Conservation (phyloP, 441 rosid species). For the Erodium moschatum region DNA sequence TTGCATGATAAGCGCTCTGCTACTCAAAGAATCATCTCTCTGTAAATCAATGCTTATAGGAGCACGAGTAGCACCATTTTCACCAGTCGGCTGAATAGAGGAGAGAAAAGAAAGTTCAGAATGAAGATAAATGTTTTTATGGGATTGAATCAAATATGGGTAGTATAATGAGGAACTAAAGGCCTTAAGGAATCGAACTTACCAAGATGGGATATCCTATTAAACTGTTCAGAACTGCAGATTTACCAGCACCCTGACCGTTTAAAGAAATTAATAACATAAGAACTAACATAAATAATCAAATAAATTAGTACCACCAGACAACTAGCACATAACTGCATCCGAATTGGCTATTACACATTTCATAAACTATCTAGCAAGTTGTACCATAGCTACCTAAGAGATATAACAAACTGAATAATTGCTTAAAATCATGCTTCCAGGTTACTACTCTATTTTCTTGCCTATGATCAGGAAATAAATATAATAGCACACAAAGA, state of each 20-base stretch:
- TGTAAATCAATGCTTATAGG: slow-evolving; percentile 64
- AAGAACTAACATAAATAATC: neutral
- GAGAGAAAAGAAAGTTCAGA: slow-evolving; percentile 1
- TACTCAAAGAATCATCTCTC: slow-evolving; percentile 60
- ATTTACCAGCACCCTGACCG: slow-evolving; percentile 88
- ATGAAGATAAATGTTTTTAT: neutral
- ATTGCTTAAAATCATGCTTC: neutral
- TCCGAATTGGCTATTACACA: neutral
- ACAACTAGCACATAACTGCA: neutral
- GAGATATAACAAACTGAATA: neutral
- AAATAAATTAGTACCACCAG: neutral
- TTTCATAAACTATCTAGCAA: neutral
- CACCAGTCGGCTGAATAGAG: slow-evolving; percentile 76
- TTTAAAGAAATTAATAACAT: slow-evolving; percentile 11
- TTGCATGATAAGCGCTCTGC: slow-evolving; percentile 61
- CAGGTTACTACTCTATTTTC: neutral
- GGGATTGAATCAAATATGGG: neutral
- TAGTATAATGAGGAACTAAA: neutral
- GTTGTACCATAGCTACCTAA: neutral
- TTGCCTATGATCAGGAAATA: neutral
- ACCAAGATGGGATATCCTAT: slow-evolving; percentile 91
- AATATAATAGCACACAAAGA: neutral
- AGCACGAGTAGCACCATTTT: slow-evolving; percentile 96
- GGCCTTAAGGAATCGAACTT: slow-evolving; percentile 24
- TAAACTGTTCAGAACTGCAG: slow-evolving; percentile 80